Base-by-base conservation (phyloP, 148 eudicot genomes). In the Mesembryanthemum crystallinum region DNA sequence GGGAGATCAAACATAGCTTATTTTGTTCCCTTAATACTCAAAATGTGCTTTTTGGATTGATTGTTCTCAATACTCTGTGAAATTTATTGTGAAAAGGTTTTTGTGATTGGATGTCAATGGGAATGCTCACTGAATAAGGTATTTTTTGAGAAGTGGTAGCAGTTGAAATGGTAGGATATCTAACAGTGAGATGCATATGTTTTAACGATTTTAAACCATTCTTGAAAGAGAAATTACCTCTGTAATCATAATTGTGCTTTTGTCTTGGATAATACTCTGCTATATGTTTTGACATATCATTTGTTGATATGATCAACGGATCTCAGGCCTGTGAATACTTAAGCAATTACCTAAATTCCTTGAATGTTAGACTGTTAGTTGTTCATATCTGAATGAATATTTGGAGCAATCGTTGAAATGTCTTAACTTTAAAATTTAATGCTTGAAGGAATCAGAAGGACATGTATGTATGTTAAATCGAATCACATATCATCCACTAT, bases 291-390 rank as follows among this genome's bases (percentile, higher is more conserved):
- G 51, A 33, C 23, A 29, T 45, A 62, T 73, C 35, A 60, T 11
- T 43, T 73, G 11, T 28, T 25, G 3, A 15, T 57, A 15, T 39
- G 14, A 32, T 18, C 18, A 61, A 35, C 45, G 28, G 18, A 43
- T 45, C 21, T 28, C 11, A 59, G 51, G 58, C 25, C 3, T 15
- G 8, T 13, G 27, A n/a, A 47, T 12, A 35, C 23, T 62, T 0
- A 35, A 74, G 37, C 39, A 28, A 73, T 62, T 69, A 9, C 28
- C n/a, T 67, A 8, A 51, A 73, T 10, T 24, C 43, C 59, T 45
- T 57, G 35, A 24, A 35, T 17, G 76, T n/a, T 64, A n/a, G n/a
- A n/a, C n/a, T 60, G 33, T 39, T 20, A 61, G 70, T 47, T 76
- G 33, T 74, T 64, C 30, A 30, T 73, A 3, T 57, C 4, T 28